A percentile compares a stretch with the other conserved stretches of the same genome.
Evolutionary conservation across 768 basidiomycete species (phyloP).

Genomic region (Calocybe indica): DNA sequence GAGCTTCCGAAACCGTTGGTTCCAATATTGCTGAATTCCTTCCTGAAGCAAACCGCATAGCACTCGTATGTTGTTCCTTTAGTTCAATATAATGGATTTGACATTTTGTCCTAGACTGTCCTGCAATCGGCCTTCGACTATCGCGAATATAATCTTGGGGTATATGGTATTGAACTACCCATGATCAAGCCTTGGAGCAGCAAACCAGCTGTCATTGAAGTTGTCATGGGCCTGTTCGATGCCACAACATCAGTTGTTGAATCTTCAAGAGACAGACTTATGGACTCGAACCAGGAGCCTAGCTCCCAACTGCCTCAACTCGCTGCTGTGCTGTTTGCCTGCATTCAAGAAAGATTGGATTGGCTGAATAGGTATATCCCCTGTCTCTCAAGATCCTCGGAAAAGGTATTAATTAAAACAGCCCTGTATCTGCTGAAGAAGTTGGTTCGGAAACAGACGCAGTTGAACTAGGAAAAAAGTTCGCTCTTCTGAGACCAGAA

Average conservation of each 20-base stretch:
- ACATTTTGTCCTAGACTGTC: slow-evolving; percentile 44
- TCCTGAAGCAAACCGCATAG: slow-evolving; percentile 62
- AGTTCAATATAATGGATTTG: neutral
- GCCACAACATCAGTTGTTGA: slow-evolving; percentile 48
- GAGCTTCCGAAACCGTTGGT: slow-evolving; percentile 35
- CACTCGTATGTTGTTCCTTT: slow-evolving; percentile 47
- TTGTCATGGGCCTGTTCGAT: slow-evolving; percentile 67
- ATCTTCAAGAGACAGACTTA: slow-evolving; percentile 20
- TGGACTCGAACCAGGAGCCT: slow-evolving; percentile 26
- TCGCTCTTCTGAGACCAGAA: slow-evolving; percentile 66
- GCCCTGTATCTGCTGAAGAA: slow-evolving; percentile 39
- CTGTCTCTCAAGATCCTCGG: neutral
- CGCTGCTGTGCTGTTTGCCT: slow-evolving; percentile 57
- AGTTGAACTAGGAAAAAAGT: slow-evolving; percentile 58
- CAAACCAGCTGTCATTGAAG: slow-evolving; percentile 57
- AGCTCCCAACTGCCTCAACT: slow-evolving; percentile 58
- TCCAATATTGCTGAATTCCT: slow-evolving; percentile 40
- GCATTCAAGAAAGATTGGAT: slow-evolving; percentile 60
- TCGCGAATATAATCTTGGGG: slow-evolving; percentile 60
- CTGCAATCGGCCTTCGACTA: slow-evolving; percentile 71
- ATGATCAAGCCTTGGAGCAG: slow-evolving; percentile 85
- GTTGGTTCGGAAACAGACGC: slow-evolving; percentile 48
- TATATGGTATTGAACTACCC: slow-evolving; percentile 73
- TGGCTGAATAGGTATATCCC: slow-evolving; percentile 55
- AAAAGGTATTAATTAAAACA: slow-evolving; percentile 16